Evolutionary conservation across 2,329 filamentous ascomycete genomes (phyloP).

Genomic region (Fusarium secorum): DNA sequence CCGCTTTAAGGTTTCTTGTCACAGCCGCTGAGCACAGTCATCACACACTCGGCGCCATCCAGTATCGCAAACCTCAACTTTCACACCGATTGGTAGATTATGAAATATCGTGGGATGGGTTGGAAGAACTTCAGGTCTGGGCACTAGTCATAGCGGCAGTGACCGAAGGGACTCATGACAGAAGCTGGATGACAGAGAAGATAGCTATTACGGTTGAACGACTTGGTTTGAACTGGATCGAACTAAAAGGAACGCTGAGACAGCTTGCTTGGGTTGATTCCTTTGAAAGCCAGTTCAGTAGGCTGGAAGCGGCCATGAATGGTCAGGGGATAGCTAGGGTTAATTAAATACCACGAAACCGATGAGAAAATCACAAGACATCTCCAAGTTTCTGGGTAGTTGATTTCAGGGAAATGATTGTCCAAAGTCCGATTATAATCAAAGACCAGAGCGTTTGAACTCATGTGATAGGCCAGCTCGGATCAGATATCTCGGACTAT

Average conservation of each 20-base stretch:
- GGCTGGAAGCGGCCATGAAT: background rate
- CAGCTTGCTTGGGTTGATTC: constrained; percentile 1
- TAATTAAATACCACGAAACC: too few species aligned
- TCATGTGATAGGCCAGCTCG: background rate
- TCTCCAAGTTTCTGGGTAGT: background rate
- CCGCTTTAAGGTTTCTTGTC: background rate
- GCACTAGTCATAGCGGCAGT: background rate
- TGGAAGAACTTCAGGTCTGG: background rate
- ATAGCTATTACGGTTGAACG: background rate
- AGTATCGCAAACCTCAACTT: background rate
- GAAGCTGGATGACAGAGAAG: background rate
- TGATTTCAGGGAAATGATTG: too few species aligned
- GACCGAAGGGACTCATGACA: background rate
- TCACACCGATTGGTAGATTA: background rate
- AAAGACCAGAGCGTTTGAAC: background rate
- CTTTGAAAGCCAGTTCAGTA: background rate
- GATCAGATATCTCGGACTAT: constrained; percentile 8
- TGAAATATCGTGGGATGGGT: background rate
- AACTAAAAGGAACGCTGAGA: background rate
- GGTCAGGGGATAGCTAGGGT: background rate
- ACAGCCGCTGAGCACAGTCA: background rate
- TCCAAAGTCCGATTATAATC: background rate
- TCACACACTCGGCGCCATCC: background rate
- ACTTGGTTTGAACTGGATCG: background rate
- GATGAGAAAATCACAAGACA: background rate